Evolutionary conservation across 139 green algal genomes (phyloP).

Genomic region (Chlorella sp.): DNA sequence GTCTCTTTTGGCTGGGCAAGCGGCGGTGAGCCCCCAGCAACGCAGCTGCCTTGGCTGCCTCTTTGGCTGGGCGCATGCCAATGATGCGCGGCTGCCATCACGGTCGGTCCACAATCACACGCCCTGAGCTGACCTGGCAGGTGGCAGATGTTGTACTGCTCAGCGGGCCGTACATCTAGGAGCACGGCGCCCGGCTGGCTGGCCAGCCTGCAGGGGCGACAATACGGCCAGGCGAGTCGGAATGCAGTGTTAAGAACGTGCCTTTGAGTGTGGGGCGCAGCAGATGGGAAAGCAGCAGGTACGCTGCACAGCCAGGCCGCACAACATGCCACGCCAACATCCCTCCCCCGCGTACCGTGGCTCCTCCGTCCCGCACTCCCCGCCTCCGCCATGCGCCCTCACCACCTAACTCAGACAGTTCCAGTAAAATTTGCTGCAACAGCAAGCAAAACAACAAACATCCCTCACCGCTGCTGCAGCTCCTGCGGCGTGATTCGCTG

Average conservation of each 20-base stretch:
- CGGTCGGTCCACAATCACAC: no score
- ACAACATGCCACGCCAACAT: neutral
- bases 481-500: constrained; percentile 54
- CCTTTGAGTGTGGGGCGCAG: neutral
- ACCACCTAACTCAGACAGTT: neutral
- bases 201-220: constrained; percentile 19
- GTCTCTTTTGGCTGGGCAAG: no score
- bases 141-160: constrained; percentile 75
- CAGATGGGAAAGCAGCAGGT: neutral
- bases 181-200: constrained; percentile 46
- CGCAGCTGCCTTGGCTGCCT: no score
- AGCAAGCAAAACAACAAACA: no score
- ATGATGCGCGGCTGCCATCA: no score
- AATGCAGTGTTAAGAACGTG: neutral
- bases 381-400: neutral
- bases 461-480: constrained; percentile 27
- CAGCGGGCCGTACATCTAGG: constrained; percentile 81
- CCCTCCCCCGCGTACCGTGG: no score
- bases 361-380: no score
- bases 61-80: no score
- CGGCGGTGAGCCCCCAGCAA: no score
- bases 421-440: neutral
- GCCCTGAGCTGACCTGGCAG: constrained; percentile 49
- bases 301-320: constrained; percentile 30
- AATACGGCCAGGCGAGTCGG: neutral